Base-by-base conservation (phyloP, 345 rosid genomes). In the Trapa bicornis region DNA sequence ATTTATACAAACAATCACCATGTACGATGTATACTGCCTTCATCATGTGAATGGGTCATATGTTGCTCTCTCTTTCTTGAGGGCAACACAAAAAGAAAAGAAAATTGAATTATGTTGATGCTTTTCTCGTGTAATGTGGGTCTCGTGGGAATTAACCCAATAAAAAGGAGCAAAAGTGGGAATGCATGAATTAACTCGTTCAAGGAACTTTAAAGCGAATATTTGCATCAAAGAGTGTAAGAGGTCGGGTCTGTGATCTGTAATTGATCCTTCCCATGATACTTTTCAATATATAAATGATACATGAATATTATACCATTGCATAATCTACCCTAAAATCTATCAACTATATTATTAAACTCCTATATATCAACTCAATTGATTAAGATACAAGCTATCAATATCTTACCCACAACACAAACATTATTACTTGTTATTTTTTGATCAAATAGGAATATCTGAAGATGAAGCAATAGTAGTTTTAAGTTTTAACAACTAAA, bases 31-130 rank as follows among this genome's bases (percentile, higher is more conserved):
- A 37, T 35, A 58, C 12, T 54, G 9, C 38, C 33, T 35, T 32
- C 15, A 35, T 58, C 43, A 56, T 70, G 64, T 67, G 38, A 39
- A 77, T 42, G 2, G 70, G 29, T 45, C 47, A 22, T 47, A 68
- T 71, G 61, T 70, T 47, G 12, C 36, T 38, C 0, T 54, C 60
- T 54, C 62, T 33, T 29, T 47, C 58, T 45, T 54, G 8, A 11
- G 35, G 29, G 45, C 58, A 67, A 52, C 29, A 22, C 29, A 22
- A 22, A 22, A 12, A 45, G 10, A 45, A 5, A 45, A 45, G 3
- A 39, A 39, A 3, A 39, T 3, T 39, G 42, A 39, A 8, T 41
- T 41, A 47, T 58, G 62, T 66, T 53, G 48, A 45, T 45, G 48
- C 13, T 42, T 29, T 45, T 50, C 17, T 14, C 70, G 2, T 35